A percentile compares a stretch with the other conserved stretches of the same genome.
phyloP scores from a whole-genome alignment of 768 basidiomycete genomes.

The Mrakia blollopis region DNA sequence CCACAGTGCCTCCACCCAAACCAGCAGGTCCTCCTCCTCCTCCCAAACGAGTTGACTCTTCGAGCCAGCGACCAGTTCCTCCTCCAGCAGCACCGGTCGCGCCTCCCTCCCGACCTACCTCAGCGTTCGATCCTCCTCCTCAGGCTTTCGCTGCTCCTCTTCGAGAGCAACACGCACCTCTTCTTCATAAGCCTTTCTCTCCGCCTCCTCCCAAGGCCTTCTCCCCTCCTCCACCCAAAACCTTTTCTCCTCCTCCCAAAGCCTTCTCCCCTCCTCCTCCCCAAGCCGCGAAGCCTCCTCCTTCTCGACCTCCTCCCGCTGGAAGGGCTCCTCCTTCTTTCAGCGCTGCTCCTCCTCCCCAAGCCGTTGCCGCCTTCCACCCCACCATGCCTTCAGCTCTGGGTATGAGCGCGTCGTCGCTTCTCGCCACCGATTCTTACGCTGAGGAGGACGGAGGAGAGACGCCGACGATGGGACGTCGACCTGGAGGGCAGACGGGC shows the following conservation, averaged over 20 bases:
- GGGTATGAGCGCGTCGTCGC: neutral
- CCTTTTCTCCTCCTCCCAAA: neutral
- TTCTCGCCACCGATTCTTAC: neutral
- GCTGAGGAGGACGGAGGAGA: conserved; percentile 5
- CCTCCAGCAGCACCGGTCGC: conserved; percentile 5
- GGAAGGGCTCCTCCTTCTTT: neutral
- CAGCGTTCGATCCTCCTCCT: conserved; percentile 14
- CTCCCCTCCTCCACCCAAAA: conserved; percentile 9
- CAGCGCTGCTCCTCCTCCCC: neutral
- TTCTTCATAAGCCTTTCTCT: neutral
- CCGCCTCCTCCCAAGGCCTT: conserved; percentile 7
- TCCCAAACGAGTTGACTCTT: conserved; percentile 10
- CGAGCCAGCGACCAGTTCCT: conserved; percentile 6
- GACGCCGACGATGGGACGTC: neutral
- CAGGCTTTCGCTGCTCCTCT: neutral
- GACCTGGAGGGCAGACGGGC: neutral
- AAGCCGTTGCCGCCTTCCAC: neutral
- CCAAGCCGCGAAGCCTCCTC: neutral
- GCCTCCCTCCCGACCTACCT: neutral
- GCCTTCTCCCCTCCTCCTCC: neutral
- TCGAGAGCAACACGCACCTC: neutral
- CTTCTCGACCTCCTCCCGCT: neutral
- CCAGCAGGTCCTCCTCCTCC: conserved; percentile 19
- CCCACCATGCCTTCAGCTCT: neutral
- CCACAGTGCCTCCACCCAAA: neutral